A percentile compares a stretch with the other conserved stretches of the same genome.
Conservation (phyloP, 305 asterid genomes). For the Rubia balearica region DNA sequence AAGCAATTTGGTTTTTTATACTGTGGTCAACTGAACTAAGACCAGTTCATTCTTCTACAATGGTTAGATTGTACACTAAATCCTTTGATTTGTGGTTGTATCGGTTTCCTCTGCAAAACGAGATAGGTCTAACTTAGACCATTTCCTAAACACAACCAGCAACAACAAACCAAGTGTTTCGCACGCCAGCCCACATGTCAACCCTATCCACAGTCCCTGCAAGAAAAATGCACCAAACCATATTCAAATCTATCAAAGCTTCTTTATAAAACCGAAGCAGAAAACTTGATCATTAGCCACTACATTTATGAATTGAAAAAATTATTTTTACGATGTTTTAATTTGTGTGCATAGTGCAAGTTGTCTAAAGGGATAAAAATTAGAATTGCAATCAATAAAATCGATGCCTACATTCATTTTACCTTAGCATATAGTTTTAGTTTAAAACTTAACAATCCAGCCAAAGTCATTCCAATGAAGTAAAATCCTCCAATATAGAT, state of each 20-base stretch:
- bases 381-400: too few relatives aligned
- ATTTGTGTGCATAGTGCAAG: too few relatives aligned
- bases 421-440: slow-evolving; percentile 26
- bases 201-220: slow-evolving; percentile 28
- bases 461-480: slow-evolving; percentile 32
- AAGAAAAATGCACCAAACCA: not conserved
- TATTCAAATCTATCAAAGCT: too few relatives aligned
- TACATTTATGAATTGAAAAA: too few relatives aligned
- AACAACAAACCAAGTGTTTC: slow-evolving; percentile 20
- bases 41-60: too few relatives aligned
- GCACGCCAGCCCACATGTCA: slow-evolving; percentile 25
- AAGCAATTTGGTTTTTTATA: too few relatives aligned
- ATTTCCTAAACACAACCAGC: slow-evolving; percentile 18
- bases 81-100: not conserved
- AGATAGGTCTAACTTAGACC: slow-evolving; percentile 16
- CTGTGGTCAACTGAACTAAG: too few relatives aligned
- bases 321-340: too few relatives aligned
- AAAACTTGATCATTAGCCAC: not conserved
- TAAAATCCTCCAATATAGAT: slow-evolving; percentile 30
- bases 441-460: slow-evolving; percentile 27
- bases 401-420: too few relatives aligned
- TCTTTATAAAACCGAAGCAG: too few relatives aligned
- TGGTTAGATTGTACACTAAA: too few relatives aligned
- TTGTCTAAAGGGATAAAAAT: too few relatives aligned
- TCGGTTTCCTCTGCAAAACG: not conserved